These are phyloP conservation scores for Fusarium setosum DNA, from an alignment of 2,329 filamentous ascomycete genomes.

Conservation along the genomic window DNA sequence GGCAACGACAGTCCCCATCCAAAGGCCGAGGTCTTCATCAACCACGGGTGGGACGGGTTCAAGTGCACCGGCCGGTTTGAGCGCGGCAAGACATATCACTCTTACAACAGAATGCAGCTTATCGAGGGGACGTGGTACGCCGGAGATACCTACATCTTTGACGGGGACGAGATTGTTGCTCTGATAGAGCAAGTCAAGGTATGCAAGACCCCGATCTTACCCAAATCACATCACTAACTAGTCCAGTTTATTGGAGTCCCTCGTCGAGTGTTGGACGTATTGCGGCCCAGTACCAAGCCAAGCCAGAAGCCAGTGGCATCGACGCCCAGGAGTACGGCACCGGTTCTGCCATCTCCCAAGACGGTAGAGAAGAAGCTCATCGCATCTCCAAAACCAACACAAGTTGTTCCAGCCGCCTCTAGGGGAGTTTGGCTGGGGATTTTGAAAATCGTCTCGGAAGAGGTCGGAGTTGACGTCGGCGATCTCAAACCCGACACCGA, in stretches of 20 bases:
- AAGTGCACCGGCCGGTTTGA: conserved; percentile 51
- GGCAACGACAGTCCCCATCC: conserved; percentile 58
- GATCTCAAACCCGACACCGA: conserved; percentile 67
- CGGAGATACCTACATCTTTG: conserved; percentile 68
- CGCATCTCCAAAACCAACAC: conserved; percentile 43
- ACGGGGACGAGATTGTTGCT: conserved; percentile 62
- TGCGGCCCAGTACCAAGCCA: conserved; percentile 8
- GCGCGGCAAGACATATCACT: conserved; percentile 59
- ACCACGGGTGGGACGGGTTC: conserved; percentile 68
- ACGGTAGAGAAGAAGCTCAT: neutral
- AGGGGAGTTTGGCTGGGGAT: conserved; percentile 20
- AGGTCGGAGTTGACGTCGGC: conserved; percentile 77
- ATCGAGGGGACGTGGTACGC: conserved; percentile 51
- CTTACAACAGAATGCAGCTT: conserved; percentile 69
- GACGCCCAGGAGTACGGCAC: neutral
- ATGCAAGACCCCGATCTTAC: neutral
- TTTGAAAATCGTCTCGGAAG: conserved; percentile 62
- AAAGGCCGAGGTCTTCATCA: conserved; percentile 70
- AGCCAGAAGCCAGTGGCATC: neutral
- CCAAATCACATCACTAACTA: neutral
- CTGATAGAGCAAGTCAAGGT: conserved; percentile 65
- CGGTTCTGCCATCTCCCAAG: neutral
- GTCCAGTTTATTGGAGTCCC: conserved; percentile 23
- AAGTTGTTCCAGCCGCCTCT: conserved; percentile 1
- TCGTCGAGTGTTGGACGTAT: conserved; percentile 22